Evolutionary conservation across 2,329 filamentous ascomycete genomes (phyloP), one percentile per base, ranked within the genome.

Genomic region (Bipolaris gigantea): DNA sequence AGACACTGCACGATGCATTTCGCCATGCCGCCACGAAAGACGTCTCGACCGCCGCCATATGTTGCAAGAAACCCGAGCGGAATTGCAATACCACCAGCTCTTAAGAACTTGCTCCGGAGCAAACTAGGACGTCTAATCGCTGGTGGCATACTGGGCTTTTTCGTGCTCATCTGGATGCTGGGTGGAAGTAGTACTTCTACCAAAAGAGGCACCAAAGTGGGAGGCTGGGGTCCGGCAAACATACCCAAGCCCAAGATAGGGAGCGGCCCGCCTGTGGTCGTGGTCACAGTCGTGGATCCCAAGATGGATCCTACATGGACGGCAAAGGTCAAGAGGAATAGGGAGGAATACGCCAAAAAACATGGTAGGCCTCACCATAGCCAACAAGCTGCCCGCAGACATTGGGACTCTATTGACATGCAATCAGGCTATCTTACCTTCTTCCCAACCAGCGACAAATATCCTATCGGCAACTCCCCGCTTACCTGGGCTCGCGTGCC

Each of bases 1-100:
- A 41, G 45, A 48, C 36, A 40, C 45, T 58, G 66, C 64, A 71
- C 63, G 54, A 78, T 96, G 91, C 92, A 96, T 75, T 92, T 93
- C 81, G 91, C 92, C 60, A 87, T 95, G 66, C 92, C 92, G 50
- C 85, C 90, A 68, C 88, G 92, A 75, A 96, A 93, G 78, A 86
- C 84, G 70, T 93, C 89, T 62, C 86, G 88, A 70, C 85, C 89
- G 62, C 85, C 86, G 62, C 86, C 88, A 27, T 93, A 90, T 76
- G 81, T 82, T 61, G 80, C 83, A 43, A 82, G 85, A 67, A 81
- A 83, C 61, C 78, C 85, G 68, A 64, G 55, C 30, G 48, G 52
- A 13, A 53, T 68, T 35, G 57, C 59, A 9, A 58, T 72, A 21
- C 71, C 71, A n/a, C 73, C 83, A 59, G 73, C 84, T 43, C 67